These are phyloP conservation scores for Suillus hirtellus DNA, from an alignment of 768 basidiomycete genomes.

Conservation along the genomic window DNA sequence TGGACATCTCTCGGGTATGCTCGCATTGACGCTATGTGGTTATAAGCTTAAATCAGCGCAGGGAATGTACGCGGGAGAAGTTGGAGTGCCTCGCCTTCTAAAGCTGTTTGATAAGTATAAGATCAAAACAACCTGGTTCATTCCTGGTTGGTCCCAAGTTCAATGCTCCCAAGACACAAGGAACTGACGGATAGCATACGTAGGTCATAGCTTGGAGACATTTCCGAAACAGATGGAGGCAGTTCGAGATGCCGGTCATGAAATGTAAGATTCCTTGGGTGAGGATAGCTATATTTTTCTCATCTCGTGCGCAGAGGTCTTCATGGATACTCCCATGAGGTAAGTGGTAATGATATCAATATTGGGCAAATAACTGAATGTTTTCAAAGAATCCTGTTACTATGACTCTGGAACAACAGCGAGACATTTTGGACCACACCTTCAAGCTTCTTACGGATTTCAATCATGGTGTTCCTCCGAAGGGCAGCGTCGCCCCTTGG, in stretches of 20 bases:
- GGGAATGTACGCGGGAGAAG: constrained; percentile 74
- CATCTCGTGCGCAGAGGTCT: constrained; percentile 45
- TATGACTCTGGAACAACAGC: constrained; percentile 66
- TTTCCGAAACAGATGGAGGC: constrained; percentile 71
- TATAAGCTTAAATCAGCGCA: constrained; percentile 12
- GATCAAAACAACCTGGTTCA: constrained; percentile 71
- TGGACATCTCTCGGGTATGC: constrained; percentile 63
- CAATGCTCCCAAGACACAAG: not conserved
- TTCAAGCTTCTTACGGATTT: constrained; percentile 63
- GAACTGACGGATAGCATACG: constrained; percentile 1
- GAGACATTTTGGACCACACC: constrained; percentile 68
- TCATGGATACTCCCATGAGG: constrained; percentile 75
- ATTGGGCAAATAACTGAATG: not conserved
- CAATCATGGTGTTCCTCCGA: constrained; percentile 58
- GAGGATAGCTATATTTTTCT: not conserved
- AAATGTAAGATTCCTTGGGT: constrained; percentile 45
- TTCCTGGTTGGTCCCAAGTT: constrained; percentile 47
- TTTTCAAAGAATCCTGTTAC: constrained; percentile 52
- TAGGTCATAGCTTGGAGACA: constrained; percentile 72
- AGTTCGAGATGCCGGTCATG: constrained; percentile 72
- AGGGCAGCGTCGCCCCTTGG: constrained; percentile 74
- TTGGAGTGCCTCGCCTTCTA: constrained; percentile 62
- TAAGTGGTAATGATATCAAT: constrained; percentile 14
- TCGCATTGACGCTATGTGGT: not conserved
- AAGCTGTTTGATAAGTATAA: constrained; percentile 68